These are phyloP conservation scores for Pestalotiopsis sp. DNA, from an alignment of 2,329 filamentous ascomycete species.

Conservation along the genomic window DNA sequence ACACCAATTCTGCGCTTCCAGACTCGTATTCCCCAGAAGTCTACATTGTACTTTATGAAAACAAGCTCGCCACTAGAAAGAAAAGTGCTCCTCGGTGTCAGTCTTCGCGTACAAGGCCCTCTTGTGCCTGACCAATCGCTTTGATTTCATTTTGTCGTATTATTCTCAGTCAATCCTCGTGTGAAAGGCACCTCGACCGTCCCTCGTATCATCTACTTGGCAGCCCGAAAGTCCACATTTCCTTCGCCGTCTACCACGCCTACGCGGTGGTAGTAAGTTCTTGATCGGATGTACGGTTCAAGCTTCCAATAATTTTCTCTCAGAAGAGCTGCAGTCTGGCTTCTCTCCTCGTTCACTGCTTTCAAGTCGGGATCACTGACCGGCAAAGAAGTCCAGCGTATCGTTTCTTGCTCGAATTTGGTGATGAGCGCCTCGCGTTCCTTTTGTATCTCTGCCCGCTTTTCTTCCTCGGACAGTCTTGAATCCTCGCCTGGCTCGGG, in stretches of 20 bases:
- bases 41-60: no score
- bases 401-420: slow-evolving; percentile 59
- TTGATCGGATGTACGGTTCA: slow-evolving; percentile 66
- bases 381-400: slow-evolving; percentile 54
- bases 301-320: slow-evolving; percentile 65
- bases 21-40: no score
- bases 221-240: slow-evolving; percentile 9
- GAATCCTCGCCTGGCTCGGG: slow-evolving; percentile 60
- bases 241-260: slow-evolving; percentile 44
- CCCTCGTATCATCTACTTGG: neutral
- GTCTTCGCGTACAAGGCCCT: no score
- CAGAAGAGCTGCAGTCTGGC: neutral
- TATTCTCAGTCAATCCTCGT: no score
- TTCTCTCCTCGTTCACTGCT: neutral
- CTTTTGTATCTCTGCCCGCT: slow-evolving; percentile 47
- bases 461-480: slow-evolving; percentile 43
- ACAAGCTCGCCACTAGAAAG: no score
- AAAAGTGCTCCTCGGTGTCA: no score
- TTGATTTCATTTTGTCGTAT: neutral
- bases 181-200: neutral
- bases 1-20: no score
- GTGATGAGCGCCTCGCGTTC: slow-evolving; percentile 53
- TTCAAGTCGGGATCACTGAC: neutral
- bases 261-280: slow-evolving; percentile 62
- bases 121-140: no score